These are phyloP conservation scores for Pythium rhizo-oryzae DNA, from an alignment of 352 stramenopile species.

Conservation along the genomic window DNA sequence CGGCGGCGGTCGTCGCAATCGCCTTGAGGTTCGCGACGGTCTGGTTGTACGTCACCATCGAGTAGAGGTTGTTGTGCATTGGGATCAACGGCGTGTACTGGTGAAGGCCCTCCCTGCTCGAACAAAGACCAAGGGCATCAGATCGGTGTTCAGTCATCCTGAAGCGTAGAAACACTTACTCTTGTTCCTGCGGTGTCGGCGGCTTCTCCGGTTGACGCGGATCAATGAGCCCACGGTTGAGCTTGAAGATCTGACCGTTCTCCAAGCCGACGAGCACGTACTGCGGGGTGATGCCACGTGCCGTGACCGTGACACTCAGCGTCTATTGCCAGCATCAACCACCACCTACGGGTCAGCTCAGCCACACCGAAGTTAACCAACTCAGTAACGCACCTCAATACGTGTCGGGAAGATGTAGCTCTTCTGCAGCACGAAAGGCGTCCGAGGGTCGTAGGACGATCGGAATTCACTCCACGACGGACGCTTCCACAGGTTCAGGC, in stretches of 20 bases:
- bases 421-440: constrained; percentile 94
- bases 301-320: constrained; percentile 93
- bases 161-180: constrained; percentile 25
- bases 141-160: background rate
- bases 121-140: background rate
- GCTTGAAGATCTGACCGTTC: constrained; percentile 92
- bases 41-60: constrained; percentile 92
- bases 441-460: constrained; percentile 91
- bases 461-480: constrained; percentile 89
- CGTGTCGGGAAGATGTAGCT: constrained; percentile 94
- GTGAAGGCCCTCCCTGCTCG: constrained; percentile 67
- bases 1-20: constrained; percentile 71
- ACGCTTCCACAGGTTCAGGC: constrained; percentile 94
- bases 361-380: too few species aligned
- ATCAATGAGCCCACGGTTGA: constrained; percentile 94
- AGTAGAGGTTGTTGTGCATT: constrained; percentile 81
- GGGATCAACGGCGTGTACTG: constrained; percentile 92
- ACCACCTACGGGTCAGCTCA: background rate
- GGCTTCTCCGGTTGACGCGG: constrained; percentile 93
- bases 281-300: constrained; percentile 94
- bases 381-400: constrained; percentile 56
- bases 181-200: constrained; percentile 82
- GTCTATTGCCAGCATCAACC: constrained; percentile 35
- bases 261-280: constrained; percentile 93
- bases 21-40: constrained; percentile 80